Percentiles rank a stretch among this genome's conserved stretches.
Conservation (phyloP, 2,329 filamentous ascomycete species). For the Raffaelea ambrosiae region DNA sequence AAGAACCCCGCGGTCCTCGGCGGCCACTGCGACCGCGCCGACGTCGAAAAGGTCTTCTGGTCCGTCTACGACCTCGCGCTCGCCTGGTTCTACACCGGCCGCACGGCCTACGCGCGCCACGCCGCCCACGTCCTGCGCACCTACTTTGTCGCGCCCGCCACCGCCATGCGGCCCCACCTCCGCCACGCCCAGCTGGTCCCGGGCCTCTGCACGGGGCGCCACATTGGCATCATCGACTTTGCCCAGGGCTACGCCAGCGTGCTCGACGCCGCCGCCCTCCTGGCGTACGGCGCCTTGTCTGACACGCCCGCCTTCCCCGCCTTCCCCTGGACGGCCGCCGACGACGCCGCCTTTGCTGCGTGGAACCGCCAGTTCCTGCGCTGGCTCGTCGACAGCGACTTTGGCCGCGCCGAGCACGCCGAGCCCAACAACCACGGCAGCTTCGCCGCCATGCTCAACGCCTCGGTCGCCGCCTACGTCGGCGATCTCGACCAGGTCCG, state of each 20-base stretch:
- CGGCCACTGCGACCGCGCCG: slow-evolving; percentile 13
- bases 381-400: slow-evolving; percentile 17
- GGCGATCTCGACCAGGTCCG: slow-evolving; percentile 12
- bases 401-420: slow-evolving; percentile 12
- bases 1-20: slow-evolving; percentile 17
- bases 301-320: no score
- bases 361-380: slow-evolving; percentile 17
- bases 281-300: no score
- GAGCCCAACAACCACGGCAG: slow-evolving; percentile 19
- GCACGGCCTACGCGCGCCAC: slow-evolving; percentile 15
- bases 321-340: slow-evolving; percentile 11
- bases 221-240: slow-evolving; percentile 18
- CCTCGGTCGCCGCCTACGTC: slow-evolving; percentile 17
- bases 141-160: slow-evolving; percentile 17
- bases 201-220: slow-evolving; percentile 13
- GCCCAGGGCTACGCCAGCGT: slow-evolving; percentile 18
- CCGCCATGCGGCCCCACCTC: slow-evolving; percentile 19
- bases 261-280: slow-evolving; percentile 16
- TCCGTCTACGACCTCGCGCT: slow-evolving; percentile 16
- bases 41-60: slow-evolving; percentile 17
- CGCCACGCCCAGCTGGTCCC: slow-evolving; percentile 17
- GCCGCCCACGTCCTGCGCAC: slow-evolving; percentile 16
- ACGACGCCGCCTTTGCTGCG: slow-evolving; percentile 10
- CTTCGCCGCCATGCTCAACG: slow-evolving; percentile 16
- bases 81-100: slow-evolving; percentile 20